phyloP scores from a whole-genome alignment of 2,329 filamentous ascomycete genomes.

The Aspergillus glaucus region DNA sequence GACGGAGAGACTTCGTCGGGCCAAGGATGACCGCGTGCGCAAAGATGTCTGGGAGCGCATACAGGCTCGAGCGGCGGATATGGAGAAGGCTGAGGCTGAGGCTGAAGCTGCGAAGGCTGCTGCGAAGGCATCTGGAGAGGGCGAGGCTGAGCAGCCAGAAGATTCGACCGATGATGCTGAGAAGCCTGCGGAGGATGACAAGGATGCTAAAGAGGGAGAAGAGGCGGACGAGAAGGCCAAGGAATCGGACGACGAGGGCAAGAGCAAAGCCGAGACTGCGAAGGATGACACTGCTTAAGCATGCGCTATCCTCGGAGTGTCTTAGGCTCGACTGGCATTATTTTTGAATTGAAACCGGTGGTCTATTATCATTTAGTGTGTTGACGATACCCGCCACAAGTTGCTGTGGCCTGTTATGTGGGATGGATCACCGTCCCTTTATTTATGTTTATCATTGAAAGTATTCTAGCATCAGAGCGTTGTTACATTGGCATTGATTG shows the following conservation, averaged over 20 bases:
- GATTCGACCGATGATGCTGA: slow-evolving; percentile 4
- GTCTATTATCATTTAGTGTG: not conserved
- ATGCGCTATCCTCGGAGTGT: not conserved
- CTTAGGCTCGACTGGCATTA: not conserved
- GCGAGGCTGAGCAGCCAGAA: slow-evolving; percentile 13
- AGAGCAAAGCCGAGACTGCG: slow-evolving; percentile 1
- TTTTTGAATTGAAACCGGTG: too few relatives aligned
- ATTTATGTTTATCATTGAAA: too few relatives aligned
- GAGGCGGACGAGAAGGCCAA: slow-evolving; percentile 5
- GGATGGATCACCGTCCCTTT: too few relatives aligned
- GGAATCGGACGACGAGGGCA: not conserved
- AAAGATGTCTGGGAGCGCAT: slow-evolving; percentile 62
- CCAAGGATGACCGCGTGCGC: slow-evolving; percentile 79
- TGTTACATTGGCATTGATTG: too few relatives aligned
- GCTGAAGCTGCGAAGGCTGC: slow-evolving; percentile 21
- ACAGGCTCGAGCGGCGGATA: slow-evolving; percentile 46
- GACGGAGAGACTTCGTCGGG: slow-evolving; percentile 73
- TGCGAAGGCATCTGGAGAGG: not conserved
- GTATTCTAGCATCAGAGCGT: too few relatives aligned
- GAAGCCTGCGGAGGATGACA: slow-evolving; percentile 3
- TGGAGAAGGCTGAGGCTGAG: slow-evolving; percentile 32
- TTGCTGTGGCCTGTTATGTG: slow-evolving; percentile 1
- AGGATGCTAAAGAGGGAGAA: slow-evolving; percentile 2
- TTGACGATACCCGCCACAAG: slow-evolving; percentile 4
- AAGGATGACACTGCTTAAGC: not conserved